Conservation (phyloP, 345 rosid genomes). For the Populus euphratica region DNA sequence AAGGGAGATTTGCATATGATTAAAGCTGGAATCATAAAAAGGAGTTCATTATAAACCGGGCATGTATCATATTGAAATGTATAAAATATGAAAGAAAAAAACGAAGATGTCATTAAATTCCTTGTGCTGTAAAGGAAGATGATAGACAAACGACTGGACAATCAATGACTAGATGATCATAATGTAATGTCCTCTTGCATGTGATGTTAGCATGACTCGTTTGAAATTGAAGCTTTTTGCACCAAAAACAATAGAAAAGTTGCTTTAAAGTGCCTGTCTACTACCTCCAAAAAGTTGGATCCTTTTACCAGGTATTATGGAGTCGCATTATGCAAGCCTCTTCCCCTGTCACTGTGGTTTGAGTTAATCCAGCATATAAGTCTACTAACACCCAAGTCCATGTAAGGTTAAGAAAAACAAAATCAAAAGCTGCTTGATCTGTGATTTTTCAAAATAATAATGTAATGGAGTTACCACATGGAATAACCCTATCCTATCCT, state of each 20-base stretch:
- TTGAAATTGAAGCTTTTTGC: background rate
- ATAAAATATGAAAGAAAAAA: background rate
- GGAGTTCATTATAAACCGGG: background rate
- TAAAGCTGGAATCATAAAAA: background rate
- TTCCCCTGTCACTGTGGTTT: background rate
- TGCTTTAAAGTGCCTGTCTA: background rate
- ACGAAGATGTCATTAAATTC: background rate
- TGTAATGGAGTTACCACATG: background rate
- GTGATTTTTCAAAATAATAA: background rate
- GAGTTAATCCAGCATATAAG: background rate
- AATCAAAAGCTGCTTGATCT: background rate
- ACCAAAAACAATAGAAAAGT: background rate
- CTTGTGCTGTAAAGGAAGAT: background rate
- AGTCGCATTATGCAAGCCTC: background rate
- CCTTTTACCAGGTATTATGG: background rate
- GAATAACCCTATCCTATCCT: background rate
- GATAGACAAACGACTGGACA: conserved; percentile 9
- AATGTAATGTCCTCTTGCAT: background rate
- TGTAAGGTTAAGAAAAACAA: background rate
- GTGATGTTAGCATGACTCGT: conserved; percentile 7
- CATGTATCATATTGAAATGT: background rate
- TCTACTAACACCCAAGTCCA: background rate
- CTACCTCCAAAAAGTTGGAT: background rate
- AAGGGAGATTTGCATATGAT: background rate
- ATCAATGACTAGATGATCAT: conserved; percentile 1